These are phyloP conservation scores for Komagataella mondaviorum DNA, from an alignment of 805 yeast species.

Conservation along the genomic window DNA sequence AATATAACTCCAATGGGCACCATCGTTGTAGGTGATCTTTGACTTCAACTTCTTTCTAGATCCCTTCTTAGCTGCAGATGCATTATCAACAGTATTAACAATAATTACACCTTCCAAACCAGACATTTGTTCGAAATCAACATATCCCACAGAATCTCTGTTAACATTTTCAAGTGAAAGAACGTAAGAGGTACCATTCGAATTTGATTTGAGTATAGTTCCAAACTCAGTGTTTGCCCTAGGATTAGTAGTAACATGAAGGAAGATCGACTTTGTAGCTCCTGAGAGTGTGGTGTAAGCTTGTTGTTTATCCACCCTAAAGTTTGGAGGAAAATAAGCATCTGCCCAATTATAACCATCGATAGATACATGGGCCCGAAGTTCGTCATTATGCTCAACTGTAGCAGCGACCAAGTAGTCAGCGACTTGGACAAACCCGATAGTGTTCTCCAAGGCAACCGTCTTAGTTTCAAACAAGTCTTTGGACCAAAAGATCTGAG, in stretches of 20 bases:
- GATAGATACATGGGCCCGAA: constrained; percentile 55
- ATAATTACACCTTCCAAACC: constrained; percentile 80
- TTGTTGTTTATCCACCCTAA: constrained; percentile 42
- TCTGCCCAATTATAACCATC: constrained; percentile 65
- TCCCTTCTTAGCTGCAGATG: constrained; percentile 27
- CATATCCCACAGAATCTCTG: constrained; percentile 58
- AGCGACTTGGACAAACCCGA: constrained; percentile 62
- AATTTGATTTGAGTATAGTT: constrained; percentile 67
- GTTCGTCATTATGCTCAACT: constrained; percentile 28
- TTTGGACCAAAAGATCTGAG: constrained; percentile 28
- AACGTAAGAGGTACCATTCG: constrained; percentile 77
- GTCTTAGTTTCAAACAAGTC: constrained; percentile 32
- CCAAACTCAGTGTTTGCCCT: constrained; percentile 52
- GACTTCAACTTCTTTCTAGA: constrained; percentile 47
- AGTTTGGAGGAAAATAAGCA: constrained; percentile 59
- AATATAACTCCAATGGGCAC: constrained; percentile 67
- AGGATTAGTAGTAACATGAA: constrained; percentile 63
- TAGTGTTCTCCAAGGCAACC: constrained; percentile 36
- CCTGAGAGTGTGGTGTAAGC: constrained; percentile 72
- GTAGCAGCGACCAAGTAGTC: constrained; percentile 63
- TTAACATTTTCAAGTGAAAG: constrained; percentile 55
- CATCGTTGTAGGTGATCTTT: constrained; percentile 74
- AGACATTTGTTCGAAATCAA: constrained; percentile 73
- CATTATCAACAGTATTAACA: constrained; percentile 53
- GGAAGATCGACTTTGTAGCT: constrained; percentile 49